Evolutionary conservation across 495 filamentous ascomycete species (phyloP), one percentile per base, ranked within the genome.

Genomic region (Apiosordaria backusii): DNA sequence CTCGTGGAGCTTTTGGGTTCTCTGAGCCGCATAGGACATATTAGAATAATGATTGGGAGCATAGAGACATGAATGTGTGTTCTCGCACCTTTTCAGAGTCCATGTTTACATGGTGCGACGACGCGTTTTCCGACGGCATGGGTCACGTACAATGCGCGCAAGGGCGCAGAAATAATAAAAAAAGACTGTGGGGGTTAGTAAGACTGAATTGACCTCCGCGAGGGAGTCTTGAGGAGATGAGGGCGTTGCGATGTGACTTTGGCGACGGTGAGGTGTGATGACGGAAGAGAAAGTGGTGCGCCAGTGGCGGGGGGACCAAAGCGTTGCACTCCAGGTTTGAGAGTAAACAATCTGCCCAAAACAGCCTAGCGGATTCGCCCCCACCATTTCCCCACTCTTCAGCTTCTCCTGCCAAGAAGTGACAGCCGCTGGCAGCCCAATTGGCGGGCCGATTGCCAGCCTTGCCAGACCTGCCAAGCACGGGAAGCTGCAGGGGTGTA

Each of bases 51-150:
- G 6, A 13, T 45, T 3, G 10, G 10, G 35, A 15, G 35, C 16
- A 13, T 7, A 13, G 10, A 13, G 35, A 15, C 35, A 45, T 45
- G 4, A 61, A 21, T 19, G 29, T 26, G 27, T 6, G 18, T 16
- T 18, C 50, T 53, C 72, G 26, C 69, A 82, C 80, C 78, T 79
- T 74, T 64, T 79, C 76, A 58, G 65, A 70, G 66, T 76, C 79
- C 74, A 74, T 78, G 72, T 76, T 77, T 70, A 73, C 77, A 71
- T 77, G 73, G 67, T 62, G 68, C 70, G 71, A 73, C 77, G 70
- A 73, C 77, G 70, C 75, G 77, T 68, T 27, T 69, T 71, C 70
- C 50, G 65, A 64, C 57, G 71, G 71, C 73, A 76, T 75, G 52
- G 63, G 55, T 66, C 59, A 21, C 65, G 64, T 61, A 25, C 27